Evolutionary conservation across 129 eudicot genomes (phyloP).

Genomic region (Flaveria trinervia): DNA sequence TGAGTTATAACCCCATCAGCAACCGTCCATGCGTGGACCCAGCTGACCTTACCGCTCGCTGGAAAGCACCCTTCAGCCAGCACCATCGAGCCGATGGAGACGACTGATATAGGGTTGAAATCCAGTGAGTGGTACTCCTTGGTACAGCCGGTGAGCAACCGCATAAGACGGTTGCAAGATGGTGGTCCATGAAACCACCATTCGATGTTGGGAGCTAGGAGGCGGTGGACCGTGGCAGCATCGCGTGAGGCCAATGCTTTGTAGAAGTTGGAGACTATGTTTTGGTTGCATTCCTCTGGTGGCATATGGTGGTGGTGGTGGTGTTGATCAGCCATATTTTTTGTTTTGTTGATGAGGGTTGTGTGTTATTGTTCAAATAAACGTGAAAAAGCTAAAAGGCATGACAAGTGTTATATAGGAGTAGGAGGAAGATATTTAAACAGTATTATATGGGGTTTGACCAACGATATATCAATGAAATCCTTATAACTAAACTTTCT

Average conservation of each 20-base stretch:
- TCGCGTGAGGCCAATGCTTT: conserved; percentile 40
- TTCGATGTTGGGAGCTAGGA: conserved; percentile 48
- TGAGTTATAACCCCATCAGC: conserved; percentile 47
- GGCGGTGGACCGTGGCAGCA: conserved; percentile 40
- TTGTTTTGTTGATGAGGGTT: background rate
- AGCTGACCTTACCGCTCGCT: conserved; percentile 23
- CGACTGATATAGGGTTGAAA: conserved; percentile 41
- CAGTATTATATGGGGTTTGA: conserved; percentile 19
- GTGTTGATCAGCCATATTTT: conserved; percentile 18
- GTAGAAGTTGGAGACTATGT: conserved; percentile 36
- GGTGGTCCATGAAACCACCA: conserved; percentile 67
- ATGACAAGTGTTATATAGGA: conserved; percentile 26
- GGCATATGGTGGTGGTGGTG: conserved; percentile 5
- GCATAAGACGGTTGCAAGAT: conserved; percentile 41
- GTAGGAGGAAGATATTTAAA: conserved; percentile 21
- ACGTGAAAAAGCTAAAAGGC: conserved; percentile 1
- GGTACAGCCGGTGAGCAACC: conserved; percentile 40
- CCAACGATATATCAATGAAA: conserved; percentile 1
- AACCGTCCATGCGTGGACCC: conserved; percentile 66
- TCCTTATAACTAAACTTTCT: too few species aligned
- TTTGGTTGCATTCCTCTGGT: conserved; percentile 26
- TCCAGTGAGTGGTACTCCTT: conserved; percentile 5
- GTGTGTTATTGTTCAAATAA: background rate
- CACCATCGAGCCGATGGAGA: conserved; percentile 40
- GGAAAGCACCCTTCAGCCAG: conserved; percentile 49